Evolutionary conservation across 768 basidiomycete genomes (phyloP).

Genomic region (Termitomyces sp.): DNA sequence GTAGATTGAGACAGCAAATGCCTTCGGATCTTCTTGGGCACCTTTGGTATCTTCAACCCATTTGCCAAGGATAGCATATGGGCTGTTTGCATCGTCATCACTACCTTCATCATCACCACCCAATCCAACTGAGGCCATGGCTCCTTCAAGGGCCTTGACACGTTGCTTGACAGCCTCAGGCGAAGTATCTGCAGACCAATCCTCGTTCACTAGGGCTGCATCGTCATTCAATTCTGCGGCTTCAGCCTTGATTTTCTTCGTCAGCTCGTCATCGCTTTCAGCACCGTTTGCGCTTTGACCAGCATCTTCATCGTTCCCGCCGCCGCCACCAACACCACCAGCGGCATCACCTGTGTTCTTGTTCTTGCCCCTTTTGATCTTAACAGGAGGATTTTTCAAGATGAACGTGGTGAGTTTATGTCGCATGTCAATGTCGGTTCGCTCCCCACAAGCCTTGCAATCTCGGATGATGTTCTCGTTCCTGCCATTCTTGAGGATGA

Average conservation of each 20-base stretch:
- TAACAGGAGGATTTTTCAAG: slow-evolving; percentile 94
- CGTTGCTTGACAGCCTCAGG: slow-evolving; percentile 85
- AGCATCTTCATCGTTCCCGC: slow-evolving; percentile 32
- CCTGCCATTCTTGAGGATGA: slow-evolving; percentile 79
- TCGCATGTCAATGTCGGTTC: slow-evolving; percentile 89
- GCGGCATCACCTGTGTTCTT: slow-evolving; percentile 35
- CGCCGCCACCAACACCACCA: slow-evolving; percentile 18
- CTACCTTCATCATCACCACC: slow-evolving; percentile 81
- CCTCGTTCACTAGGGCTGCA: slow-evolving; percentile 57
- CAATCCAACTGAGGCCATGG: slow-evolving; percentile 46
- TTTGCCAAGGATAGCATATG: slow-evolving; percentile 74
- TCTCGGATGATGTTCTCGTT: slow-evolving; percentile 88
- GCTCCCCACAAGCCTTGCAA: slow-evolving; percentile 97
- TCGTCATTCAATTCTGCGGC: slow-evolving; percentile 71
- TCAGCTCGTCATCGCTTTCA: slow-evolving; percentile 85
- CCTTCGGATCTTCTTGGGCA: slow-evolving; percentile 38
- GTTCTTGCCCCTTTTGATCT: slow-evolving; percentile 67
- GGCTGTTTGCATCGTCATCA: slow-evolving; percentile 82
- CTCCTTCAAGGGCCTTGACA: slow-evolving; percentile 60
- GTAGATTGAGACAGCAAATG: slow-evolving; percentile 63
- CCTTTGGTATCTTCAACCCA: slow-evolving; percentile 78
- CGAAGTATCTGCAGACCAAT: slow-evolving; percentile 92
- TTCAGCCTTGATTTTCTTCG: slow-evolving; percentile 87
- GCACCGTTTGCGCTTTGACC: slow-evolving; percentile 45
- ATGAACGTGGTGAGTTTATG: slow-evolving; percentile 97